phyloP scores from a whole-genome alignment of 164 flowering plant genomes.

The Piper longum region DNA sequence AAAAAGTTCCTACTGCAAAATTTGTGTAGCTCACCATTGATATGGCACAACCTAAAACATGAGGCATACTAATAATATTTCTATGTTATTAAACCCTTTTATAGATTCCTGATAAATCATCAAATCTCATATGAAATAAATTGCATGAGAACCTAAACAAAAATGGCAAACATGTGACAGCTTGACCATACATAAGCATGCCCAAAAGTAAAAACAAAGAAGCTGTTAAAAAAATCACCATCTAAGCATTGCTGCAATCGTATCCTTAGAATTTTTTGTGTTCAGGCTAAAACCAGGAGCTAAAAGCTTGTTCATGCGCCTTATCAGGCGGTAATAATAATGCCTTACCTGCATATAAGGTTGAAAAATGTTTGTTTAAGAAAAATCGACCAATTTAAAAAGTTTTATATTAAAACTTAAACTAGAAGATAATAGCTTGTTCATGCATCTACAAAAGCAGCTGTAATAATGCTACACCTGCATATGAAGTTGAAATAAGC shows the following conservation, averaged over 20 bases:
- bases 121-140: too few species aligned
- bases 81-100: neutral
- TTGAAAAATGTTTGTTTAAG: neutral
- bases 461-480: too few species aligned
- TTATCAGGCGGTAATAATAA: conserved; percentile 91
- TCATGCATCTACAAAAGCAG: too few species aligned
- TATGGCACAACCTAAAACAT: neutral
- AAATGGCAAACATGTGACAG: too few species aligned
- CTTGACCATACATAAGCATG: neutral
- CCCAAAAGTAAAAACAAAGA: neutral
- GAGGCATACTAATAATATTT: neutral
- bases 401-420: neutral
- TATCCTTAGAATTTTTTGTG: conserved; percentile 95
- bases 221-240: conserved; percentile 34
- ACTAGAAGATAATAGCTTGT: neutral
- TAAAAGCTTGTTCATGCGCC: conserved; percentile 94
- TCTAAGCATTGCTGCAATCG: conserved; percentile 98
- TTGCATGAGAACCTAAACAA: too few species aligned
- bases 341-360: conserved; percentile 68
- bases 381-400: neutral
- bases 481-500: too few species aligned
- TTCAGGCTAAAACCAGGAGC: conserved; percentile 79
- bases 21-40: neutral
- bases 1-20: neutral
- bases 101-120: too few species aligned